Evolutionary conservation across 2,329 filamentous ascomycete species (phyloP).

Genomic region (Epichloe typhina): DNA sequence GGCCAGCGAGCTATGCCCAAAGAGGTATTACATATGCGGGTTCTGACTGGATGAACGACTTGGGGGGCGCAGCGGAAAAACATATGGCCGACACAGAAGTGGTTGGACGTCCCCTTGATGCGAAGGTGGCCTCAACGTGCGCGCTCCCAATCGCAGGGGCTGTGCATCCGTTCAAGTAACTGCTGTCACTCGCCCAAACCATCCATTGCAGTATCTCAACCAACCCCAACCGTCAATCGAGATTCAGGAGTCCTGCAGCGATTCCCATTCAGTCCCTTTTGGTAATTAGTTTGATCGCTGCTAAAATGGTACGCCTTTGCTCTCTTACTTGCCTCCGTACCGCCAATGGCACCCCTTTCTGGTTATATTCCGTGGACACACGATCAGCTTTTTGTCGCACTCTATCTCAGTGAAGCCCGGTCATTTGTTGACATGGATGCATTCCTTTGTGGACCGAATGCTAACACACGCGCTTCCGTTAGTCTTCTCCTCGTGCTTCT

Average conservation of each 20-base stretch:
- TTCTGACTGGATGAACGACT: neutral
- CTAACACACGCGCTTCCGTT: neutral
- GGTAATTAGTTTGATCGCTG: slow-evolving; percentile 8
- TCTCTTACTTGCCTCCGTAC: neutral
- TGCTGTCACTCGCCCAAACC: slow-evolving; percentile 8
- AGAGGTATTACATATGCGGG: neutral
- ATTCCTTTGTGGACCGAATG: neutral
- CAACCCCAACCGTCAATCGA: slow-evolving; percentile 8
- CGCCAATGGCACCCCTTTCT: neutral
- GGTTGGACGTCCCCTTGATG: slow-evolving; percentile 18
- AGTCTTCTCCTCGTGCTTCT: slow-evolving; percentile 47
- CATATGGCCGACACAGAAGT: slow-evolving; percentile 15
- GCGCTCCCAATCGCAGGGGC: slow-evolving; percentile 2
- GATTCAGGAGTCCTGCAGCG: slow-evolving; percentile 21
- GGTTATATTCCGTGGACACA: neutral
- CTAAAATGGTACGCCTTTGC: slow-evolving; percentile 19
- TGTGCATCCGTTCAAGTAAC: slow-evolving; percentile 15
- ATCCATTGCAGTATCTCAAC: slow-evolving; percentile 9
- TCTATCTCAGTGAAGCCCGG: neutral
- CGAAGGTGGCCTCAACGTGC: slow-evolving; percentile 31
- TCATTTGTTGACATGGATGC: neutral
- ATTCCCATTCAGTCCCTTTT: slow-evolving; percentile 15
- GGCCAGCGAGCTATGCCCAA: neutral
- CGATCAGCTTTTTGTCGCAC: slow-evolving; percentile 1
- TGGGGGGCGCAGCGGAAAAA: slow-evolving; percentile 18